Evolutionary conservation across 352 stramenopile species (phyloP).

Genomic region (Nothophytophthora sp.): DNA sequence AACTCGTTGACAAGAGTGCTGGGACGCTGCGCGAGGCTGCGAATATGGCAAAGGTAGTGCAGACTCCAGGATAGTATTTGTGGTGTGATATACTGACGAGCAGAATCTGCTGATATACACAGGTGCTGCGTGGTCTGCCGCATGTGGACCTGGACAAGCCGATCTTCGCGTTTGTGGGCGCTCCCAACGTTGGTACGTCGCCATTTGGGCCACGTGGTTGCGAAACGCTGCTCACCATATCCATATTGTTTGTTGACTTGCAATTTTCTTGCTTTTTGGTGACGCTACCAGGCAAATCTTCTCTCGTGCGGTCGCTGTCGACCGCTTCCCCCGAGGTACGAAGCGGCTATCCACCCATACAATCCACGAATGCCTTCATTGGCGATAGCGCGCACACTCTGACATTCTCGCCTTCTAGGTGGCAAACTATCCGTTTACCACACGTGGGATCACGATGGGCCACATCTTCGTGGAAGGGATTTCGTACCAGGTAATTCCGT

Average conservation of each 20-base stretch:
- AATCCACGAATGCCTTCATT: too few relatives aligned
- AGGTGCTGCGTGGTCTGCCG: slow-evolving; percentile 75
- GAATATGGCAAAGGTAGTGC: slow-evolving; percentile 60
- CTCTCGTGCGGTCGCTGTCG: slow-evolving; percentile 74
- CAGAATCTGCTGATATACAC: neutral
- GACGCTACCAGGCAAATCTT: slow-evolving; percentile 77
- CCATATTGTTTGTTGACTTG: too few relatives aligned
- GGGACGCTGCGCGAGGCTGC: slow-evolving; percentile 46
- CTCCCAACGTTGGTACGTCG: slow-evolving; percentile 77
- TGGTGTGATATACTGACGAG: neutral
- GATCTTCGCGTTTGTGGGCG: slow-evolving; percentile 85
- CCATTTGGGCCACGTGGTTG: neutral
- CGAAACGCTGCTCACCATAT: too few relatives aligned
- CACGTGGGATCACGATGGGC: slow-evolving; percentile 85
- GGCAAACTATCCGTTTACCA: slow-evolving; percentile 89
- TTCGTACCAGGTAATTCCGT: slow-evolving; percentile 63
- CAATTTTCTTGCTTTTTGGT: too few relatives aligned
- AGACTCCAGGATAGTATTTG: neutral
- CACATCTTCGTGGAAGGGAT: slow-evolving; percentile 86
- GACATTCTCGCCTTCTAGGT: slow-evolving; percentile 38
- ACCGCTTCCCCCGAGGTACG: slow-evolving; percentile 82
- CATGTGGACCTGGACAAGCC: slow-evolving; percentile 79
- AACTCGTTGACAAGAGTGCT: slow-evolving; percentile 45
- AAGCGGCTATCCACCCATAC: too few relatives aligned
- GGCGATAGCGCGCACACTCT: too few relatives aligned